These are phyloP conservation scores for Pestalotiopsis sp. DNA, from an alignment of 2,329 filamentous ascomycete genomes.

Conservation along the genomic window DNA sequence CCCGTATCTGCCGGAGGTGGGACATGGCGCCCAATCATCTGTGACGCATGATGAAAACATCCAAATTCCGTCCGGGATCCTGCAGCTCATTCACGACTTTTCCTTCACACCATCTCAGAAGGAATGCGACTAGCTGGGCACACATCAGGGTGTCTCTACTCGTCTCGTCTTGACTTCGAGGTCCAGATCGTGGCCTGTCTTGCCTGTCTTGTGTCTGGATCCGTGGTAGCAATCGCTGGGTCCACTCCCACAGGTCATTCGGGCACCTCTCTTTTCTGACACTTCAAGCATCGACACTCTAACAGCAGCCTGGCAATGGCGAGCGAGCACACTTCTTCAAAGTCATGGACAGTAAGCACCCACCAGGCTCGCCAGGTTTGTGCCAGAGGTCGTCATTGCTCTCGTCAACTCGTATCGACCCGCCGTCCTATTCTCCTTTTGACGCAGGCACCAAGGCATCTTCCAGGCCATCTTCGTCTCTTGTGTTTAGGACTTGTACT, in stretches of 20 bases:
- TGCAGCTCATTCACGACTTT: conserved; percentile 4
- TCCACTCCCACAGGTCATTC: neutral
- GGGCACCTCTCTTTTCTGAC: neutral
- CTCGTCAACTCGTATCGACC: neutral
- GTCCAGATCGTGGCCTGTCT: no score
- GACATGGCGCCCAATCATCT: conserved; percentile 6
- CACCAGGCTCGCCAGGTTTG: neutral
- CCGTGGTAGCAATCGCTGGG: neutral
- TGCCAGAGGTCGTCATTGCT: neutral
- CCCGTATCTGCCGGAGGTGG: neutral
- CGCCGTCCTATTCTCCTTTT: neutral
- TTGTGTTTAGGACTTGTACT: no score
- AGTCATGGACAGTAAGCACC: neutral
- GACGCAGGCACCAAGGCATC: neutral
- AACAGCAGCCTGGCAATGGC: neutral
- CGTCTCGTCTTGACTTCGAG: neutral
- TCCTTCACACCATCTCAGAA: conserved; percentile 3
- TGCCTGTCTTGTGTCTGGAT: neutral
- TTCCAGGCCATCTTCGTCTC: neutral
- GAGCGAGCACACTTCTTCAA: no score
- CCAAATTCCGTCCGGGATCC: conserved; percentile 5
- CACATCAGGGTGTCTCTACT: neutral
- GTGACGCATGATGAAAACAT: conserved; percentile 4
- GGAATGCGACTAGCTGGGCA: neutral
- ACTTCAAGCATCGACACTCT: neutral